Base-by-base conservation (phyloP, 805 yeast species). In the Metschnikowia santaceciliae region DNA sequence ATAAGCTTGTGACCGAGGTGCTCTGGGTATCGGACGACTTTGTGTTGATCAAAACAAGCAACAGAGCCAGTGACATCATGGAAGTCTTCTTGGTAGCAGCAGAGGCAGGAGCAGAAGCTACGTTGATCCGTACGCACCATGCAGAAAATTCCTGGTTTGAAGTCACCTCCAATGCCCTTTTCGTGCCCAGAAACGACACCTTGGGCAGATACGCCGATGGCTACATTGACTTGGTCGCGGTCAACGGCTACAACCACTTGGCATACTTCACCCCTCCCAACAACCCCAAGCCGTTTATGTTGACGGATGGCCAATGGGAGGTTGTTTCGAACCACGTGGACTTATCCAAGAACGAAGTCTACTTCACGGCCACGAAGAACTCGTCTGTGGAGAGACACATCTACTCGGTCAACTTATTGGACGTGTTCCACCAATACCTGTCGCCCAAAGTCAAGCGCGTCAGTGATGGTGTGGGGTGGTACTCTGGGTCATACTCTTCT, bases 311-410 rank as follows among this genome's bases (percentile, higher is more conserved):
- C 6, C 69, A 78, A 0, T 94, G 96, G 96, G 99, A 94, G 66
- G 96, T 94, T n/a, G 38, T 58, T 14, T 20, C 50, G 10, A 53
- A 47, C 34, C 54, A 53, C 35, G 86, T 80, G 26, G 78, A 57
- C 42, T 59, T 65, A 37, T 74, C 67, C n/a, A 67, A 66, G 3
- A 72, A 79, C 48, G 63, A 67, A 5, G 66, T 87, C 2, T 84
- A 77, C 59, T 94, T 83, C 64, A 62, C 83, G 6, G 84, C 92
- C 4, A 89, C 98, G 0, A 79, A 81, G 62, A 82, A 82, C 55
- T 82, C 91, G 1, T 83, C 97, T 0, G 81, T 82, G 19, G 96
- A 94, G 65, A 78, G 96, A 66, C 97, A 91, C 61, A 63, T 94
- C 13, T 88, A 88, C 67, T 76, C 86, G 1, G 85, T 90, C 15